Percentiles rank a stretch among this genome's conserved stretches.
Evolutionary conservation across 1,139 yeast genomes (phyloP).

Genomic region (Hemisphaericaspora lyxosophila): DNA sequence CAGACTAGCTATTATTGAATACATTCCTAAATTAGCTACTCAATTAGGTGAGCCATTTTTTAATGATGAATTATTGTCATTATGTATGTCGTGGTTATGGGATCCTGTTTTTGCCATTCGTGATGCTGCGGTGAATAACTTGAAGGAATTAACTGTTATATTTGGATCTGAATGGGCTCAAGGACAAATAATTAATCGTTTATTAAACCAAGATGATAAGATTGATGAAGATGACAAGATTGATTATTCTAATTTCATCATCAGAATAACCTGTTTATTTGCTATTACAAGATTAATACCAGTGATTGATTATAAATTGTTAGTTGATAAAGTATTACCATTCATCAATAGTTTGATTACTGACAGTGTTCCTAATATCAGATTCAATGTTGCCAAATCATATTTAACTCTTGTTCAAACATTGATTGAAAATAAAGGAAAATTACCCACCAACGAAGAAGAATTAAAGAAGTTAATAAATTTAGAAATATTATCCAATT

Average conservation of each 20-base stretch:
- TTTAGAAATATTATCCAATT: slow-evolving; percentile 58
- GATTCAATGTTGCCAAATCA: slow-evolving; percentile 92
- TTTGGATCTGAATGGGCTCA: slow-evolving; percentile 97
- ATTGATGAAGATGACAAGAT: slow-evolving; percentile 38
- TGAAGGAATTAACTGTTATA: slow-evolving; percentile 75
- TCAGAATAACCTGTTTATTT: slow-evolving; percentile 86
- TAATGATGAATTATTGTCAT: slow-evolving; percentile 83
- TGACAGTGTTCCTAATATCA: slow-evolving; percentile 90
- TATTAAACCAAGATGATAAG: slow-evolving; percentile 39
- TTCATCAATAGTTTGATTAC: slow-evolving; percentile 68
- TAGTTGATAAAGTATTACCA: slow-evolving; percentile 70
- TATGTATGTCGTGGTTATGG: slow-evolving; percentile 97
- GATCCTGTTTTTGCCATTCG: slow-evolving; percentile 96
- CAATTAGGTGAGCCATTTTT: slow-evolving; percentile 93
- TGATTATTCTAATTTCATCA: slow-evolving; percentile 69
- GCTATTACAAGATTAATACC: slow-evolving; percentile 80
- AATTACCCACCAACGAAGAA: slow-evolving; percentile 21
- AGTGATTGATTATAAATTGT: slow-evolving; percentile 58
- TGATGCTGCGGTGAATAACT: slow-evolving; percentile 89
- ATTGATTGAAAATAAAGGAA: slow-evolving; percentile 29
- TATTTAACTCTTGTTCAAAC: slow-evolving; percentile 61
- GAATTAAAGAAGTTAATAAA: slow-evolving; percentile 45
- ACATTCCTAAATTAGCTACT: slow-evolving; percentile 92
- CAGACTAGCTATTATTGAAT: slow-evolving; percentile 93
- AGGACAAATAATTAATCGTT: slow-evolving; percentile 74